A percentile compares a stretch with the other conserved stretches of the same genome.
These are phyloP conservation scores for Coffea humblotiana DNA, from an alignment of 305 asterid genomes.

Conservation along the genomic window DNA sequence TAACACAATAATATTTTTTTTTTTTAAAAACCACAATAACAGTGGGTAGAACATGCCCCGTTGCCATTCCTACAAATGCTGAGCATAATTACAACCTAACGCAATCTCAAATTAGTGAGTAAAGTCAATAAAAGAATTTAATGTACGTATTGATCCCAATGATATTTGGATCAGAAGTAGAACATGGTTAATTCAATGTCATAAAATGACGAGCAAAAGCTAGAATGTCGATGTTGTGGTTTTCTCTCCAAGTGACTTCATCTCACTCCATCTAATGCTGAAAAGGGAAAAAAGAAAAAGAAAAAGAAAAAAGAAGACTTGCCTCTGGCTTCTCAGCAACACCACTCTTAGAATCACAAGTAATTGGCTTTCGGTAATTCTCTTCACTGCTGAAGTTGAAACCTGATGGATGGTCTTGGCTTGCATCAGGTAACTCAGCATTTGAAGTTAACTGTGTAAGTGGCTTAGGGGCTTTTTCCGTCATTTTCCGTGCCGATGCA, in stretches of 20 bases:
- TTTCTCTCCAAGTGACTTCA: not conserved
- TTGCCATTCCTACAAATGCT: too few species aligned
- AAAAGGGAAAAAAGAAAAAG: not conserved
- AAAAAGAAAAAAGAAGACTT: constrained; percentile 3
- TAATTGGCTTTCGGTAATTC: constrained; percentile 12
- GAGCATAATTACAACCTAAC: not conserved
- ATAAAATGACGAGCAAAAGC: not conserved
- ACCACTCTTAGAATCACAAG: constrained; percentile 8
- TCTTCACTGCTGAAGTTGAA: constrained; percentile 14
- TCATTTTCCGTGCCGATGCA: constrained; percentile 15
- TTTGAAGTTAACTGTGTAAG: constrained; percentile 25
- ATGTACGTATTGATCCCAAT: not conserved
- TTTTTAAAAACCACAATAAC: too few species aligned
- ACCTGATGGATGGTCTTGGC: constrained; percentile 14
- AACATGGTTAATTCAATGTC: not conserved
- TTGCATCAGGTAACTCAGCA: constrained; percentile 22
- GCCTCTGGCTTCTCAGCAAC: constrained; percentile 16
- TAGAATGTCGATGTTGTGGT: not conserved
- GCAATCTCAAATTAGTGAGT: not conserved
- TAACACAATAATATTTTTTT: too few species aligned
- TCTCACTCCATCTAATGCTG: not conserved
- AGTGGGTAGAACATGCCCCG: too few species aligned
- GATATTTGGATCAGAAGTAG: not conserved
- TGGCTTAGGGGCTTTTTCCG: constrained; percentile 16
- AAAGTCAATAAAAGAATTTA: not conserved